These are phyloP conservation scores for Dactylellina drechsleri DNA, from an alignment of 2,329 filamentous ascomycete species.

Conservation along the genomic window DNA sequence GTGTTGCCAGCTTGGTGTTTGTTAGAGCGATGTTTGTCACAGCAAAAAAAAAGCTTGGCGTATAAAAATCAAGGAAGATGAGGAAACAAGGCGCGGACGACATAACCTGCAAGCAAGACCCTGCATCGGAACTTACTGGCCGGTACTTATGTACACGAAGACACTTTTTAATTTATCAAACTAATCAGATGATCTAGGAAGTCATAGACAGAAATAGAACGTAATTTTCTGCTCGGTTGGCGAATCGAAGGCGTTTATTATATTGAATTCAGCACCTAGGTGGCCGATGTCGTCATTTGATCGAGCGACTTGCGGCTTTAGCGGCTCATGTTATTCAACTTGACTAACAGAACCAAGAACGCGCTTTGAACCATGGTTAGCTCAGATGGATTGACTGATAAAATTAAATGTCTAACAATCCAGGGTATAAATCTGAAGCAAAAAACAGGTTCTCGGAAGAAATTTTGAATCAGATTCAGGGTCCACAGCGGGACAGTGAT, in stretches of 20 bases:
- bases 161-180: not conserved
- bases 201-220: slow-evolving; percentile 12
- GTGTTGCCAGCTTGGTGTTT: slow-evolving; percentile 9
- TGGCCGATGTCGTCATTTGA: too few species aligned
- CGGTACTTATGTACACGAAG: not conserved
- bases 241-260: too few species aligned
- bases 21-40: slow-evolving; percentile 12
- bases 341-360: too few species aligned
- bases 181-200: slow-evolving; percentile 27
- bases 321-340: too few species aligned
- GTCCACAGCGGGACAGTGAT: slow-evolving; percentile 31
- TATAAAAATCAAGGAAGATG: slow-evolving; percentile 49
- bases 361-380: too few species aligned
- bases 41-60: slow-evolving; percentile 34
- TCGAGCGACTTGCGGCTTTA: too few species aligned
- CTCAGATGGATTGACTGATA: too few species aligned
- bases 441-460: slow-evolving; percentile 26
- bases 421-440: not conserved
- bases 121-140: slow-evolving; percentile 43
- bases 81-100: slow-evolving; percentile 30
- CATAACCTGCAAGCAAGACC: slow-evolving; percentile 50
- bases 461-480: slow-evolving; percentile 23
- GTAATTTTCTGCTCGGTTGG: too few species aligned
- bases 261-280: too few species aligned
- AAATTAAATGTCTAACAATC: too few species aligned